phyloP scores from a whole-genome alignment of 2,329 filamentous ascomycete genomes.

The Pestalotiopsis sp. region DNA sequence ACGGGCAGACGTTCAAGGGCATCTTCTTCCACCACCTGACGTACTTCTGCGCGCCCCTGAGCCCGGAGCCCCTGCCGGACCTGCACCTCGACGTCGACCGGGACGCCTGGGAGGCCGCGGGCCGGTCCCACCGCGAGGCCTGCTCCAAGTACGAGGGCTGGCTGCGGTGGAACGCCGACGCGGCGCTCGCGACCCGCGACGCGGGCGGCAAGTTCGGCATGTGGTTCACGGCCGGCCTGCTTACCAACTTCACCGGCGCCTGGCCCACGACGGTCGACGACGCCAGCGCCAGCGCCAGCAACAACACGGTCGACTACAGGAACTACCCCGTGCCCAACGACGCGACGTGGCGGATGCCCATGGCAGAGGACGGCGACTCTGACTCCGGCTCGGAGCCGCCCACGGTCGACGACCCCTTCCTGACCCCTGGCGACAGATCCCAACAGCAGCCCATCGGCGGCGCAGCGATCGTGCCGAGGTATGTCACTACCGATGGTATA shows the following conservation, averaged over 20 bases:
- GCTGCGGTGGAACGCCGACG: constrained; percentile 77
- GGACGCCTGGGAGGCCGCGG: constrained; percentile 30
- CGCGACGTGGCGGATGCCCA: constrained; percentile 9
- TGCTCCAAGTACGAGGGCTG: constrained; percentile 73
- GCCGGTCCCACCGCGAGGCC: constrained; percentile 53
- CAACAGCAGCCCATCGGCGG: constrained; percentile 12
- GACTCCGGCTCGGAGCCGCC: constrained; percentile 4
- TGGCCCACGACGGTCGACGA: constrained; percentile 36
- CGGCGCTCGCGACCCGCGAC: constrained; percentile 73
- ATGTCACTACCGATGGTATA: background rate
- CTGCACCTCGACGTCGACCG: constrained; percentile 30
- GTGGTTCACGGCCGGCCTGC: constrained; percentile 76
- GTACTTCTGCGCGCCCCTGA: constrained; percentile 72
- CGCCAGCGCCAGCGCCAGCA: constrained; percentile 23
- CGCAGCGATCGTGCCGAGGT: constrained; percentile 1
- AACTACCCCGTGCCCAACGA: constrained; percentile 47
- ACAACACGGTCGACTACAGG: constrained; percentile 42
- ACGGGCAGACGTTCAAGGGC: constrained; percentile 89
- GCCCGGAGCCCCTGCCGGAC: constrained; percentile 32
- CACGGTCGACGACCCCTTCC: background rate
- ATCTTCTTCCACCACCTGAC: constrained; percentile 92
- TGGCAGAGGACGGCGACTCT: background rate
- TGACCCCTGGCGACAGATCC: background rate
- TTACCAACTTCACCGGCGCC: constrained; percentile 33
- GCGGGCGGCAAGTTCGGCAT: constrained; percentile 73